Evolutionary conservation across 352 stramenopile species (phyloP), one percentile per base, ranked within the genome.

Genomic region (Pythium periplocum): DNA sequence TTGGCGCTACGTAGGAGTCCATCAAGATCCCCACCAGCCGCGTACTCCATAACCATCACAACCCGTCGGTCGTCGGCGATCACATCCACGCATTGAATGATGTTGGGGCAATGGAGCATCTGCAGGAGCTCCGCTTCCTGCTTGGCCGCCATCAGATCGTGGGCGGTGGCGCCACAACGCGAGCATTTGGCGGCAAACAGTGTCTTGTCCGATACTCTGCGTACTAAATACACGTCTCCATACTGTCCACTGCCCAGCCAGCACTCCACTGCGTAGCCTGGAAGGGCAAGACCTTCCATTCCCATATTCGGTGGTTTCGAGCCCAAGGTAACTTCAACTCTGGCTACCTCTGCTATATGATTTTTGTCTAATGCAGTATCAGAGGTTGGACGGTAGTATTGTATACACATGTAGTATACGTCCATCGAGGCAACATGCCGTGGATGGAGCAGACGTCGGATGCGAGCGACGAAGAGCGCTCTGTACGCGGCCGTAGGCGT

Each of bases 31-130:
- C 83, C 83, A 4, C 73, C 69, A 31, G 55, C 67, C 1, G 84
- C 75, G 54, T 83, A 90, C 52, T 95, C 84, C 80, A 93, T 91
- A 43, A 93, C 41, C 44, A 93, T 83, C 33, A 51, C 64, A 9
- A 78, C 48, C 37, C 69, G 57, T 10, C 33, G n/a, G 5, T 54
- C 46, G 12, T 45, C 49, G 6, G 78, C 62, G 32, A 87, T 52
- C 5, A 65, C 48, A 11, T 87, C 73, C 32, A 88, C 48, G 45
- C 71, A 91, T 30, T 73, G 71, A 3, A 90, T 62, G 50, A 91
- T 78, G 51, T 93, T 90, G 1, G 69, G 62, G 33, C 91, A 82
- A 4, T 63, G 51, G 32, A 94, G 62, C 3, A 46, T 36, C 44
- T 66, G 60, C 4, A 88, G 46, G 34, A 90, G 40, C 31, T 74